Percentiles rank a stretch among this genome's conserved stretches.
Conservation (phyloP, 2,329 filamentous ascomycete species). For the Alternaria metachromatica region DNA sequence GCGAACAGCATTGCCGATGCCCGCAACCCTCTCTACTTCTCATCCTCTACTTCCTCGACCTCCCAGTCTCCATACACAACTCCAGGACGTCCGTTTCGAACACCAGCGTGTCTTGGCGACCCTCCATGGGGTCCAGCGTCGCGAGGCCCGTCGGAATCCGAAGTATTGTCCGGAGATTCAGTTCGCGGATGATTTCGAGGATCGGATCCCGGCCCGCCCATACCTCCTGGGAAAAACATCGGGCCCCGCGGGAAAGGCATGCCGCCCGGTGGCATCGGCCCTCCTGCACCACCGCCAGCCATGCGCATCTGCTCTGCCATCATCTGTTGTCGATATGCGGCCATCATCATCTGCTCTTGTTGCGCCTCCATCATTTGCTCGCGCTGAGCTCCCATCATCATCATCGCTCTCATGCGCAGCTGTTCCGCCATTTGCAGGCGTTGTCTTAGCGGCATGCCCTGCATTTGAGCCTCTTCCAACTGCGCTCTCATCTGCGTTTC, state of each 20-base stretch:
- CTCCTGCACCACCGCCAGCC: neutral
- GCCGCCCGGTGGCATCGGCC: neutral
- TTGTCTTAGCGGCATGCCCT: neutral
- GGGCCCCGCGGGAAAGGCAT: neutral
- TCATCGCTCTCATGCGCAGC: neutral
- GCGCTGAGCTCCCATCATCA: neutral
- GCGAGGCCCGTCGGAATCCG: neutral
- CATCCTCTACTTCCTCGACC: neutral
- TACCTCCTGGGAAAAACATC: neutral
- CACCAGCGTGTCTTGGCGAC: neutral
- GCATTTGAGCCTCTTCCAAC: neutral
- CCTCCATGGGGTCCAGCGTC: neutral
- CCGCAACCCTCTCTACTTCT: neutral
- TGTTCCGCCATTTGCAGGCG: neutral
- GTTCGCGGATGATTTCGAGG: neutral
- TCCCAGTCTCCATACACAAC: neutral
- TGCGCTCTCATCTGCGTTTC: neutral
- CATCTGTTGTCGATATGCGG: neutral
- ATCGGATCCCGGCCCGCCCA: neutral
- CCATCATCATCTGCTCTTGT: neutral
- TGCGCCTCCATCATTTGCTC: neutral
- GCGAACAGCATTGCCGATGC: no score
- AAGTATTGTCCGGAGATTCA: neutral
- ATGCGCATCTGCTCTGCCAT: neutral
- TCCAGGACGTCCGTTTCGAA: neutral